Evolutionary conservation across 805 yeast genomes (phyloP).

Genomic region (Saccharomyces eubayanus): DNA sequence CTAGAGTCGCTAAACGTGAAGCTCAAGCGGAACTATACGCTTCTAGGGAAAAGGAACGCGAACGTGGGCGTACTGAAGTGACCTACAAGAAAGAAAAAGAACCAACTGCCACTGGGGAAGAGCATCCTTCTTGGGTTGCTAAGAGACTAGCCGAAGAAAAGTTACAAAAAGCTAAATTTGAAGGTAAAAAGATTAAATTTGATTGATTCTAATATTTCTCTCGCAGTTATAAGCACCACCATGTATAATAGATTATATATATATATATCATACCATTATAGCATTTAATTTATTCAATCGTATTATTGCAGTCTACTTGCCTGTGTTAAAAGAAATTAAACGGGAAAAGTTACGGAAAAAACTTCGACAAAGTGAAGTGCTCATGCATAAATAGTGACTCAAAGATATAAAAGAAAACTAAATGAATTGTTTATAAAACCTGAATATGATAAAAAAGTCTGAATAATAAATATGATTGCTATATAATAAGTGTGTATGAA

Average conservation of each 20-base stretch:
- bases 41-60: conserved; percentile 6
- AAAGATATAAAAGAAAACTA: background rate
- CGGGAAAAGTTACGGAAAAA: background rate
- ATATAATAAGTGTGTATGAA: background rate
- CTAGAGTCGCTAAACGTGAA: conserved; percentile 59
- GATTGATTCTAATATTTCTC: conserved; percentile 31
- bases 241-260: conserved; percentile 1
- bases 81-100: conserved; percentile 2
- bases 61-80: background rate
- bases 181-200: conserved; percentile 80
- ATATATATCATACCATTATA: background rate
- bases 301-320: background rate
- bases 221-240: background rate
- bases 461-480: background rate
- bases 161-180: conserved; percentile 54
- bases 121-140: conserved; percentile 98
- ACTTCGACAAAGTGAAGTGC: background rate
- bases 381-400: background rate
- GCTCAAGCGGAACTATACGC: conserved; percentile 38
- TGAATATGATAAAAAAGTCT: background rate
- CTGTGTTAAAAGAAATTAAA: background rate
- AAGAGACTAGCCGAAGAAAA: conserved; percentile 66
- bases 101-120: conserved; percentile 7
- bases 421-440: background rate
- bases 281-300: background rate